Evolutionary conservation across 2,329 filamentous ascomycete genomes (phyloP).

Genomic region (Colletotrichum truncatum): DNA sequence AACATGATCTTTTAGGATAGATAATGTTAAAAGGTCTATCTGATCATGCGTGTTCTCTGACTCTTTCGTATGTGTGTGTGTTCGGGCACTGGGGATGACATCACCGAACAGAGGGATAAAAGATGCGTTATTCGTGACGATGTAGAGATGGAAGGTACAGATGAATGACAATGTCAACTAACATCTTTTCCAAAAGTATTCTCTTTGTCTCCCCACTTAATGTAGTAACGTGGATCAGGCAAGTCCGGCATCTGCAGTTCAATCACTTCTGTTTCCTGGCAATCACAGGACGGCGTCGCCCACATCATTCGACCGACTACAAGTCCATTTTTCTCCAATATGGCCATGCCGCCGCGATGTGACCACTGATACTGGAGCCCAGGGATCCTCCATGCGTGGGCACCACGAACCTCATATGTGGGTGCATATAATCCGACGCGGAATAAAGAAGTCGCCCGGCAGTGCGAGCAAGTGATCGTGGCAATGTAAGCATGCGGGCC

Average conservation of each 20-base stretch:
- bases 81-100: no score
- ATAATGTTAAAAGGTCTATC: no score
- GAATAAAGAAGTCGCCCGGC: background rate
- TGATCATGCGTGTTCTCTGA: no score
- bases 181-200: no score
- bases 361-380: background rate
- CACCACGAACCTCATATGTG: background rate
- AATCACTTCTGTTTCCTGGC: background rate
- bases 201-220: no score
- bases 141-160: no score
- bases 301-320: constrained; percentile 3
- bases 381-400: background rate
- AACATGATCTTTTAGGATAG: no score
- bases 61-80: no score
- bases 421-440: background rate
- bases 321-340: background rate
- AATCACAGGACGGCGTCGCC: background rate
- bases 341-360: background rate
- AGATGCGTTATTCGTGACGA: no score
- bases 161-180: no score
- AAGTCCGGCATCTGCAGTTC: constrained; percentile 38
- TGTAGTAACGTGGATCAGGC: no score
- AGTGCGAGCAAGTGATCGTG: background rate
- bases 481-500: background rate
- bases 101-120: no score